Base-by-base conservation (phyloP, 805 yeast species). In the Lachancea dasiensis region DNA sequence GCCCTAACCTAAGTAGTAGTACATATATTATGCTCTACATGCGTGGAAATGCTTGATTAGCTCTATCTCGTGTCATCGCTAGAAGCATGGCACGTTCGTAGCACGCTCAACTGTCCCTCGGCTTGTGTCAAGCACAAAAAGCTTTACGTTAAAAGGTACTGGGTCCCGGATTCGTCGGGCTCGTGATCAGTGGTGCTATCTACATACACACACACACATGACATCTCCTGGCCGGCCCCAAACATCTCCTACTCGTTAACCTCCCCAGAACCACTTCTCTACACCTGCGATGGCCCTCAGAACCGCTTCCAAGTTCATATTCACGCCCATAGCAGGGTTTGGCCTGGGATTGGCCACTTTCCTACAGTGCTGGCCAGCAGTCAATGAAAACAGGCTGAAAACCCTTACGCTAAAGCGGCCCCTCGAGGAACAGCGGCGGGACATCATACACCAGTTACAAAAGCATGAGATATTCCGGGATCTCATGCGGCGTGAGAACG, bases 281-380 rank as follows among this genome's bases (percentile, higher is more conserved):
- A 26, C 29, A 11, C 29, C 15, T 5, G 6, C 16, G 16, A 38
- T 38, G 41, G 28, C 34, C 17, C 20, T 24, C 20, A 22, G 36
- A 10, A 15, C 29, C 8, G 8, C 31, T 5, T 29, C 27, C 31
- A 43, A 57, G 35, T 44, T 27, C 24, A 24, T 60, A 2, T n/a
- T 57, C 7, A 28, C 57, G 4, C 65, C 65, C 6, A 34, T 51
- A 3, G 35, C 43, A 1, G 65, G 65, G 3, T 51, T 61, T 28
- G 40, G 56, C 3, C 35, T 50, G 3, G 65, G 64, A 9, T 28
- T 53, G 5, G 46, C 40, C 4, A 43, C 49, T 1, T 60, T 58
- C 31, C 42, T 59, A 21, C 52, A 50, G 35, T 52, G 58, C 8
- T 61, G 64, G 64, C 65, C 64, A 3, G 47, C 49, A 26, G 48